Evolutionary conservation across 2,329 filamentous ascomycete species (phyloP).

Genomic region (Paecilomyces sp.): DNA sequence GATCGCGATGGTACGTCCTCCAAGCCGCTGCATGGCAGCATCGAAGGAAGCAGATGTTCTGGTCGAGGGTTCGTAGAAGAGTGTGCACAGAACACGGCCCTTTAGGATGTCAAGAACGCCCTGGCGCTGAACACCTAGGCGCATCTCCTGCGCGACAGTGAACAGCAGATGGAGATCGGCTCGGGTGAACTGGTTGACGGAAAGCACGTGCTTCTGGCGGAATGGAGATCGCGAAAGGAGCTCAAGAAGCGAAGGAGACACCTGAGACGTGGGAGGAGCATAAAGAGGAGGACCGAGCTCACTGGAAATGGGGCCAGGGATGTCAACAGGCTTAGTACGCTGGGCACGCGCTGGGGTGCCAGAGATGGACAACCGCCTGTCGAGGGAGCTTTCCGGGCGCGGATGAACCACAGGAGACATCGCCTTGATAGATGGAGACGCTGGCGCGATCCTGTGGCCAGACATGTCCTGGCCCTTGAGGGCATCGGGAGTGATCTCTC

Average conservation of each 20-base stretch:
- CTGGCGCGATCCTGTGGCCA: conserved; percentile 45
- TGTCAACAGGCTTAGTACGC: conserved; percentile 19
- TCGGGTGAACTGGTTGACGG: conserved; percentile 82
- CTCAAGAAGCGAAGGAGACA: conserved; percentile 54
- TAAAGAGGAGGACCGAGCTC: conserved; percentile 36
- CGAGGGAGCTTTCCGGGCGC: conserved; percentile 29
- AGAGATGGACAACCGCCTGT: conserved; percentile 29
- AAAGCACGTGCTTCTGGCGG: conserved; percentile 83
- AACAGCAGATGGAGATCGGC: conserved; percentile 88
- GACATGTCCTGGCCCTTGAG: conserved; percentile 69
- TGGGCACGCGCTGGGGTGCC: conserved; percentile 30
- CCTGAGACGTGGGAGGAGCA: conserved; percentile 44
- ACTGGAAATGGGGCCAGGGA: conserved; percentile 12
- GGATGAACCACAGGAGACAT: conserved; percentile 34
- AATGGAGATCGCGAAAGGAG: conserved; percentile 76
- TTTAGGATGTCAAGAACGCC: conserved; percentile 82
- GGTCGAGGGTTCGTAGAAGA: conserved; percentile 98
- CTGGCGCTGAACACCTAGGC: conserved; percentile 84
- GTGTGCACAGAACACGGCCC: conserved; percentile 76
- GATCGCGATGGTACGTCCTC: conserved; percentile 76
- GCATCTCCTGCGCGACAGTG: conserved; percentile 96
- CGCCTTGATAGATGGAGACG: conserved; percentile 53
- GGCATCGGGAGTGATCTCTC: conserved; percentile 51
- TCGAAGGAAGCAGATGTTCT: conserved; percentile 94
- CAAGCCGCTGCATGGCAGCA: conserved; percentile 95